Evolutionary conservation across 805 yeast species (phyloP).

Genomic region (Candida coquimbonensis): DNA sequence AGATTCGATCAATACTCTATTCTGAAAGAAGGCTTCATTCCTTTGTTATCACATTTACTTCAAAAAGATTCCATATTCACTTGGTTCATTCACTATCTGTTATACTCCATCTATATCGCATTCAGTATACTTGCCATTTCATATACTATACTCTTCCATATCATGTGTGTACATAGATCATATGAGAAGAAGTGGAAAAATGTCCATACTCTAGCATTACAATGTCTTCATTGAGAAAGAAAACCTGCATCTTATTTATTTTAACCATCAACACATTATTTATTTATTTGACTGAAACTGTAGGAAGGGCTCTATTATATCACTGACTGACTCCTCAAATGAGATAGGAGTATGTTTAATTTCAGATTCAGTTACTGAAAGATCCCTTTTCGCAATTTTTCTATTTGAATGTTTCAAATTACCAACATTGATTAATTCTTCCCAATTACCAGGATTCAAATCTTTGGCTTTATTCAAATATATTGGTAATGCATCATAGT

Average conservation of each 20-base stretch:
- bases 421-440: slow-evolving; percentile 1
- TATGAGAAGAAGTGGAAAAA: slow-evolving; percentile 20
- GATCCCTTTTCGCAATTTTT: slow-evolving; percentile 6
- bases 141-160: slow-evolving; percentile 14
- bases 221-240: too few relatives aligned
- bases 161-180: slow-evolving; percentile 13
- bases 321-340: slow-evolving; percentile 1
- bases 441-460: slow-evolving; percentile 7
- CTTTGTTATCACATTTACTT: slow-evolving; percentile 6
- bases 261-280: neutral
- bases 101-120: slow-evolving; percentile 6
- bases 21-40: slow-evolving; percentile 12
- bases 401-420: neutral
- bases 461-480: neutral
- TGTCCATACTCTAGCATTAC: slow-evolving; percentile 2
- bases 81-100: neutral
- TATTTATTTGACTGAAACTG: neutral
- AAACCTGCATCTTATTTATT: neutral
- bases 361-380: slow-evolving; percentile 4
- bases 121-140: slow-evolving; percentile 8
- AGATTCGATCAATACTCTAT: slow-evolving; percentile 12
- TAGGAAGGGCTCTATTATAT: neutral
- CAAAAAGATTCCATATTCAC: neutral
- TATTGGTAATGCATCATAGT: slow-evolving; percentile 1
- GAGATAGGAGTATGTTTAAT: slow-evolving; percentile 1